A percentile compares a stretch with the other conserved stretches of the same genome.
Conservation (phyloP, 176 grass and related monocot genomes). For the Musa beccarii region DNA sequence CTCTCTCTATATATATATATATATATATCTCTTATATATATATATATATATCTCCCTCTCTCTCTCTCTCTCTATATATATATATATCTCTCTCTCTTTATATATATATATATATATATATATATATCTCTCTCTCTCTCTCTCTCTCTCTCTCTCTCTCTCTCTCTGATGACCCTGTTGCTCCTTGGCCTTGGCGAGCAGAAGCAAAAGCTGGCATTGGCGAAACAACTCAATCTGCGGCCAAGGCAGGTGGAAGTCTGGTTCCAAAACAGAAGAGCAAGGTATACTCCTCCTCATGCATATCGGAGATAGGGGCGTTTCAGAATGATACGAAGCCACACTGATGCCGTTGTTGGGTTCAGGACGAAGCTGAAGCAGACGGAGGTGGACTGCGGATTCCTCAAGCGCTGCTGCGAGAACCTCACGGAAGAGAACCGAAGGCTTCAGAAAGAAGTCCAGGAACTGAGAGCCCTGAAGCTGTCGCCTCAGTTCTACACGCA, state of each 20-base stretch:
- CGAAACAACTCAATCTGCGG: constrained; percentile 66
- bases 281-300: constrained; percentile 13
- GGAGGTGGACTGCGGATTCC: constrained; percentile 76
- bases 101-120: too few relatives aligned
- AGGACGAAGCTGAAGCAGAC: constrained; percentile 96
- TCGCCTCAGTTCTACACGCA: constrained; percentile 48
- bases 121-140: too few relatives aligned
- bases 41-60: too few relatives aligned
- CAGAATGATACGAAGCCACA: not conserved
- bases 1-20: too few relatives aligned
- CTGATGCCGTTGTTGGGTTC: not conserved
- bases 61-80: too few relatives aligned
- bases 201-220: constrained; percentile 84
- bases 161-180: not conserved
- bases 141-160: too few relatives aligned
- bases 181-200: constrained; percentile 6
- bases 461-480: constrained; percentile 64
- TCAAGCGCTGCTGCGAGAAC: constrained; percentile 75
- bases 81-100: too few relatives aligned
- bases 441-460: constrained; percentile 75
- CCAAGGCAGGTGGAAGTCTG: constrained; percentile 91
- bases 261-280: constrained; percentile 93
- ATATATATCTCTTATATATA: too few relatives aligned
- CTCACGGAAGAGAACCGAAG: constrained; percentile 68
- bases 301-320: not conserved